Base-by-base conservation (phyloP, 108 stramenopile species). In the Skeletonema marinoi region DNA sequence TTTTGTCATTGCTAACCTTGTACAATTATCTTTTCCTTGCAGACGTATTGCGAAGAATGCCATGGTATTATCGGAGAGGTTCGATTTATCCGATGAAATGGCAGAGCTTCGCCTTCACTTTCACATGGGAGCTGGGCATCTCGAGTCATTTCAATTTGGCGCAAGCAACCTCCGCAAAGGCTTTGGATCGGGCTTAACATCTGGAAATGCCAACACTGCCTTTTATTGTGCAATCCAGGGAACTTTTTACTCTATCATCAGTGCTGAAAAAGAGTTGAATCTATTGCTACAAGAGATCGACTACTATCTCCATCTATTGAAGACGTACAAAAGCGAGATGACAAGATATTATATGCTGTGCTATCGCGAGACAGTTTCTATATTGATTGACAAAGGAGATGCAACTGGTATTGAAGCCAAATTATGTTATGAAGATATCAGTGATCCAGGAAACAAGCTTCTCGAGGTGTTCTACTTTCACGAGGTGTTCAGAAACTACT, bases 151-250 rank as follows among this genome's bases (percentile, higher is more conserved):
- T 11, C 60, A 19, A 33, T 32, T 19, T 11, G 11, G 60, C 17
- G 60, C 60, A 31, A 61, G 60, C 17, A n/a, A 61, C 14, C 60
- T 61, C 17, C 60, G 13, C 60, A 61, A n/a, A 33, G 60, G 60
- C n/a, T 61, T 61, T 33, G 60, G n/a, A n/a, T 31, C 32, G 17
- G 60, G 60, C 60, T 32, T 61, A n/a, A 16, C 60, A 9, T 17
- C 17, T 31, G 60, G 60, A 11, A 10, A 61, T 61, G 60, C 32
- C 17, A 14, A 46, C 14, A 14, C 44, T 46, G 44, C 60, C 13
- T 61, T 61, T n/a, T 19, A 61, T 33, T 16, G 32, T n/a, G n/a
- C 32, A 11, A 14, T 61, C 6, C 60, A 33, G 60, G 14, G 12
- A 12, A 33, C 17, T n/a, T 19, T 11, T 3, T 61, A 6, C 32